Conservation (phyloP, 2,329 filamentous ascomycete genomes). For the Pyricularia pennisetigena region DNA sequence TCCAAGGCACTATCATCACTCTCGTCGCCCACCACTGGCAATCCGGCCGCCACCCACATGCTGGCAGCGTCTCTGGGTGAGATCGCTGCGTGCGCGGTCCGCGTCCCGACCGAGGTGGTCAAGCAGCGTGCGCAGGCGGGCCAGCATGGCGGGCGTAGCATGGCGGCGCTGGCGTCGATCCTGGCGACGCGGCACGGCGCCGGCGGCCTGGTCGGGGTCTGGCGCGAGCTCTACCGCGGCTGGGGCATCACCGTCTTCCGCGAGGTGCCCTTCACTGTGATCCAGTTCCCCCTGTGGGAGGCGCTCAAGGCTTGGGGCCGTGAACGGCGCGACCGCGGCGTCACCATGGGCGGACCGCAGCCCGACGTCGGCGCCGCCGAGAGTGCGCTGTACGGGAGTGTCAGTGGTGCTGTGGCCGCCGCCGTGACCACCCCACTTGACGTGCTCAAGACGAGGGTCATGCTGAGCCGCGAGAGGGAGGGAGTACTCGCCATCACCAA, state of each 20-base stretch:
- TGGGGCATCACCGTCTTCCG: slow-evolving; percentile 89
- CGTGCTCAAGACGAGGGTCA: slow-evolving; percentile 93
- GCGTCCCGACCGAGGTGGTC: slow-evolving; percentile 92
- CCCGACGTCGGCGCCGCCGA: slow-evolving; percentile 58
- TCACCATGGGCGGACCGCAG: slow-evolving; percentile 9
- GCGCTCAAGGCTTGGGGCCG: slow-evolving; percentile 68
- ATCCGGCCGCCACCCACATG: slow-evolving; percentile 54
- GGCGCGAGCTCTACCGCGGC: slow-evolving; percentile 81
- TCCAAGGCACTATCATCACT: not conserved
- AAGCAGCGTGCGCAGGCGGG: slow-evolving; percentile 94
- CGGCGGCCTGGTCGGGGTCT: slow-evolving; percentile 47
- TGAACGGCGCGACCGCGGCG: slow-evolving; percentile 19
- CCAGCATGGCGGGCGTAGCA: slow-evolving; percentile 57
- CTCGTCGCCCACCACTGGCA: not conserved
- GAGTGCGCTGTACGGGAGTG: slow-evolving; percentile 75
- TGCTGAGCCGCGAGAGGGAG: slow-evolving; percentile 68
- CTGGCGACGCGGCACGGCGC: slow-evolving; percentile 36
- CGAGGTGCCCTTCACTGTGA: slow-evolving; percentile 93
- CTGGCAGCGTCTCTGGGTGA: slow-evolving; percentile 78
- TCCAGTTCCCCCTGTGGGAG: slow-evolving; percentile 98
- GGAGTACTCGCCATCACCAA: slow-evolving; percentile 49
- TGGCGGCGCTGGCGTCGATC: slow-evolving; percentile 61
- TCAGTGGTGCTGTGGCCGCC: slow-evolving; percentile 77
- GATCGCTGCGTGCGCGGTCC: slow-evolving; percentile 80
- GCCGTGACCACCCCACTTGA: slow-evolving; percentile 87